Conservation (phyloP, 805 yeast genomes). For the Candida odintsovae region DNA sequence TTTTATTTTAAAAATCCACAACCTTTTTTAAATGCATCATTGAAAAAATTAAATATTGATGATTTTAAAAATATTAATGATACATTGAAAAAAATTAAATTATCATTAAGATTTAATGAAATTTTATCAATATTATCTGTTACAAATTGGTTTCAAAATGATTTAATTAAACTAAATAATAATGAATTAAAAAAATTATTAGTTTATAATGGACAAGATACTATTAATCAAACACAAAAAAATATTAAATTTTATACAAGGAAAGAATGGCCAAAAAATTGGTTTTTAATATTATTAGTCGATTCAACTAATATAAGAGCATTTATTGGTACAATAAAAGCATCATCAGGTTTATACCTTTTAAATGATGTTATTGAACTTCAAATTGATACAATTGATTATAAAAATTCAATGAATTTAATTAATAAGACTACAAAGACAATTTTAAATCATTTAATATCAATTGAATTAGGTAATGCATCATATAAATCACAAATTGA, state of each 20-base stretch:
- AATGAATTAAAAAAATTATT: slow-evolving; percentile 33
- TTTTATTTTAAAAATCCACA: slow-evolving; percentile 42
- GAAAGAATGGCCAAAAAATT: slow-evolving; percentile 31
- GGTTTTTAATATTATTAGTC: slow-evolving; percentile 32
- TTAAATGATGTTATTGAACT: slow-evolving; percentile 7
- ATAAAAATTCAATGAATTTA: slow-evolving; percentile 12
- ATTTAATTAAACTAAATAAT: slow-evolving; percentile 42
- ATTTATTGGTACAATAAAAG: slow-evolving; percentile 29
- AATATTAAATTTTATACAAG: slow-evolving; percentile 30
- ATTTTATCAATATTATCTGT: slow-evolving; percentile 52
- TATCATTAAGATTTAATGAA: slow-evolving; percentile 30
- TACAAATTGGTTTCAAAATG: slow-evolving; percentile 64
- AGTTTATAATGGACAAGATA: background rate
- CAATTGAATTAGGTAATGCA: background rate
- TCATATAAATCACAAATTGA: slow-evolving; percentile 1
- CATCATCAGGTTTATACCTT: slow-evolving; percentile 18
- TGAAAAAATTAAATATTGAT: slow-evolving; percentile 22
- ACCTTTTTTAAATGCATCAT: slow-evolving; percentile 21
- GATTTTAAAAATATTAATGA: slow-evolving; percentile 21
- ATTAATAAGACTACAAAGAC: background rate
- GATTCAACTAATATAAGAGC: slow-evolving; percentile 24
- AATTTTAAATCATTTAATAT: background rate
- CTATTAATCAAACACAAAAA: background rate
- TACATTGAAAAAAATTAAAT: slow-evolving; percentile 15
- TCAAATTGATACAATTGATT: slow-evolving; percentile 14